Conservation (phyloP, 73 alveolate genomes). For the Paramecium bursaria region DNA sequence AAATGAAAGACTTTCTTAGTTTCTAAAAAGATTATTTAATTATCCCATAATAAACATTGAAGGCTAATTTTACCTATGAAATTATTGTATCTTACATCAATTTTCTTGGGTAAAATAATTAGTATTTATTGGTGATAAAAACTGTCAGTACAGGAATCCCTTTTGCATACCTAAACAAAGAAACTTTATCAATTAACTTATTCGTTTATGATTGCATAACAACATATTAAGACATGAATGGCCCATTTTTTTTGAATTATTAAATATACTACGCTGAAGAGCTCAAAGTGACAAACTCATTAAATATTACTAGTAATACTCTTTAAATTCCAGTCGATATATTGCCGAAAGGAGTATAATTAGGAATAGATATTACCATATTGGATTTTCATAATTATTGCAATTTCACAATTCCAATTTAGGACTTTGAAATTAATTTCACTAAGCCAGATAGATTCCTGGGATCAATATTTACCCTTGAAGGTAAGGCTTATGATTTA, state of each 20-base stretch:
- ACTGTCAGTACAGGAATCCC: background rate
- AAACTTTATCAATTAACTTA: background rate
- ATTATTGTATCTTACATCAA: background rate
- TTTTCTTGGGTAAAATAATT: background rate
- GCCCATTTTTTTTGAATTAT: background rate
- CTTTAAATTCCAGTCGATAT: no score
- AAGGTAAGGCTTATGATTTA: no score
- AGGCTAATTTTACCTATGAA: slow-evolving; percentile 4
- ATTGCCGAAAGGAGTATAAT: no score
- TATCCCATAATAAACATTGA: background rate
- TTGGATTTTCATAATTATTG: no score
- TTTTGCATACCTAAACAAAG: background rate
- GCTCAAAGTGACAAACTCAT: no score
- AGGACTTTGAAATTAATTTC: no score
- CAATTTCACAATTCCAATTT: no score
- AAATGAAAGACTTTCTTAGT: slow-evolving; percentile 7
- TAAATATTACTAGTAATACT: no score
- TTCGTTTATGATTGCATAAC: slow-evolving; percentile 3
- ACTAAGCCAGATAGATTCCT: no score
- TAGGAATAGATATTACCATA: no score
- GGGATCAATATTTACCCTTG: no score
- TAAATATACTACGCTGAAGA: background rate
- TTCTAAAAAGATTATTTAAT: background rate
- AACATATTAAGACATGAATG: slow-evolving; percentile 2
- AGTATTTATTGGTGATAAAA: background rate